Evolutionary conservation across 1,284 basidiomycete genomes (phyloP), one percentile per base, ranked within the genome.

Genomic region (Apiotrichum porosum): DNA sequence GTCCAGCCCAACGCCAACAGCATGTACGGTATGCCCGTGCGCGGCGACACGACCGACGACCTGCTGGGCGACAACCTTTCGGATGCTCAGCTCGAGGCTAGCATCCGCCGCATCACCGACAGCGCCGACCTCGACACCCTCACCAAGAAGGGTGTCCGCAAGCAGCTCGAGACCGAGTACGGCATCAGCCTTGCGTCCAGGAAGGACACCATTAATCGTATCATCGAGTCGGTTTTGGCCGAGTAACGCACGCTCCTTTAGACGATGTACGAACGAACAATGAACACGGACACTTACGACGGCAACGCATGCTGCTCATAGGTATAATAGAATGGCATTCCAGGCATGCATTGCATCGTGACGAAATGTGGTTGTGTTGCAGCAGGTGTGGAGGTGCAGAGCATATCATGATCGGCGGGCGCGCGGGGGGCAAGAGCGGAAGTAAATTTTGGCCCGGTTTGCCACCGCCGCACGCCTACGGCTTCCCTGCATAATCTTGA

Each of bases 141-240:
- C 48, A 94, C 91, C 41, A 95, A 95, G 77, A 83, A 90, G 58
- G 85, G 85, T 58, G 84, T 97, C 46, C 80, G 92, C 40, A 79
- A 82, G 51, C 82, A 83, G 63, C 75, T 97, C 42, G 88, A 93
- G 72, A 81, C 83, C 50, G 79, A 80, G 56, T 92, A 84, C 63
- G 83, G 82, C 23, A 81, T 66, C 19, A 65, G 59, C 22, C 58
- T 77, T 34, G 56, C 55, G 3, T 45, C 54, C 14, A 63, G 70
- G 52, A 77, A 76, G 59, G 74, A 73, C 35, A 52, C 58, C 32
- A 76, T 77, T 52, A 76, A 75, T 51, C 61, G 60, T 43, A 64
- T 70, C 42, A 74, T 76, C 30, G 75, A 74, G 56, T 51, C 44
- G 31, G 68, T 72, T 15, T 55, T 73, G 38, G 59, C 66, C 23